Base-by-base conservation (phyloP, 2,329 filamentous ascomycete genomes). In the Monosporascus sp. region DNA sequence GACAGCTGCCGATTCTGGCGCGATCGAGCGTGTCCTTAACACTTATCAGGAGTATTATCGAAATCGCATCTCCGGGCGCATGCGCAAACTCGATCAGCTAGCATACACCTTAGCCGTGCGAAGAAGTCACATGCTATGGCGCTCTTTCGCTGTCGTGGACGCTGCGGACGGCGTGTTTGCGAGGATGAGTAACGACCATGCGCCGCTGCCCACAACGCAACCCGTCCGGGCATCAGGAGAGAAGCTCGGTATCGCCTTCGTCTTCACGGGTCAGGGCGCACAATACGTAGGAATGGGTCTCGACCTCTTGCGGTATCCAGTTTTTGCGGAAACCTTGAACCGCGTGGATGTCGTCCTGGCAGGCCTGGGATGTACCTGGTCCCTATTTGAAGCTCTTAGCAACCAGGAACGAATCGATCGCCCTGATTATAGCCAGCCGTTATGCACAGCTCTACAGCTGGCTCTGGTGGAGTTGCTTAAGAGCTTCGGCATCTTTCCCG, bases 361-460 rank as follows among this genome's bases (percentile, higher is more conserved):
- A 4, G 31, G 17, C 24, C 26, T 49, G 11, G 37, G 48, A 22
- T 31, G 31, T 40, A 11, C 40, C 8, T 52, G 50, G 50, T 52
- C 50, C 17, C 17, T 52, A 16, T 24, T 52, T 43, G 50, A 49
- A 19, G 31, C 35, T 37, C 31, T 51, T 7, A 3, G 38, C 22
- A 17, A 14, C 49, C 14, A 19, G n/a, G 37, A 47, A 17, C 49
- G 40, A 26, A 40, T 54, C 27, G 19, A 55, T 26, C 17, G 31
- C 6, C 38, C 52, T 19, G 22, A 40, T 2, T 35, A 63, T 20
- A 55, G 51, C 45, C 62, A 65, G 43, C 58, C 61, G 0, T 31
- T 62, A 3, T 63, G 53, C 44, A 64, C 62, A 2, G 62, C 60
- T 14, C 35, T 68, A 2, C 66, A 69, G 44, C 50, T 68, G 7